A percentile compares a stretch with the other conserved stretches of the same genome.
Conservation (phyloP, 495 filamentous ascomycete genomes). For the Ascobolus immersus region DNA sequence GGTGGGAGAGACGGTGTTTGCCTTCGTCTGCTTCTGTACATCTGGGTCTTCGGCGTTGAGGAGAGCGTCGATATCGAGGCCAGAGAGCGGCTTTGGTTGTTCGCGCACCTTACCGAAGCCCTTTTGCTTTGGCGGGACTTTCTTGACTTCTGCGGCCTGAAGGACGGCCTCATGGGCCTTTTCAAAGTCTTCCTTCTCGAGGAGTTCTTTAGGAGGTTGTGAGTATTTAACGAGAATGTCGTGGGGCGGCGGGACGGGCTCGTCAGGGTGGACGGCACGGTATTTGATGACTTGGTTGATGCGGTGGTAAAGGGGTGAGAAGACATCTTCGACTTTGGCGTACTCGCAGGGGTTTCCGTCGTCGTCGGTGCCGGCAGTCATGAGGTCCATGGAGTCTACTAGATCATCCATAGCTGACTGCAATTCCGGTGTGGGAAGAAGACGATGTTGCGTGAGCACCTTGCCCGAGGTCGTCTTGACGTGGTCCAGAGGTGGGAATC, state of each 20-base stretch:
- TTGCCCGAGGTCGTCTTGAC: constrained; percentile 81
- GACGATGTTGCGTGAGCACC: constrained; percentile 53
- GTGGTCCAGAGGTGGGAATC: constrained; percentile 71
- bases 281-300: constrained; percentile 61
- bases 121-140: constrained; percentile 55
- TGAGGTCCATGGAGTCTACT: constrained; percentile 84
- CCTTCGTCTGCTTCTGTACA: constrained; percentile 16
- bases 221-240: constrained; percentile 49
- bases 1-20: constrained; percentile 37
- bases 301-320: constrained; percentile 76
- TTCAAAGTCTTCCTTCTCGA: constrained; percentile 30
- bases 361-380: constrained; percentile 33
- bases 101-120: constrained; percentile 43
- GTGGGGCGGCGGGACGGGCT: constrained; percentile 38
- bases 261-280: constrained; percentile 49
- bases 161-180: no score
- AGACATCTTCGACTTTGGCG: constrained; percentile 56
- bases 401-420: constrained; percentile 63
- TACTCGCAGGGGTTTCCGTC: constrained; percentile 51
- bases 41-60: constrained; percentile 28
- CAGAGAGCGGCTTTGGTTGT: constrained; percentile 61
- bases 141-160: constrained; percentile 56
- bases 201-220: constrained; percentile 40
- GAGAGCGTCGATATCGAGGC: constrained; percentile 58
- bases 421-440: constrained; percentile 54